Conservation (phyloP, 2,329 filamentous ascomycete genomes). For the Apiospora aurea region DNA sequence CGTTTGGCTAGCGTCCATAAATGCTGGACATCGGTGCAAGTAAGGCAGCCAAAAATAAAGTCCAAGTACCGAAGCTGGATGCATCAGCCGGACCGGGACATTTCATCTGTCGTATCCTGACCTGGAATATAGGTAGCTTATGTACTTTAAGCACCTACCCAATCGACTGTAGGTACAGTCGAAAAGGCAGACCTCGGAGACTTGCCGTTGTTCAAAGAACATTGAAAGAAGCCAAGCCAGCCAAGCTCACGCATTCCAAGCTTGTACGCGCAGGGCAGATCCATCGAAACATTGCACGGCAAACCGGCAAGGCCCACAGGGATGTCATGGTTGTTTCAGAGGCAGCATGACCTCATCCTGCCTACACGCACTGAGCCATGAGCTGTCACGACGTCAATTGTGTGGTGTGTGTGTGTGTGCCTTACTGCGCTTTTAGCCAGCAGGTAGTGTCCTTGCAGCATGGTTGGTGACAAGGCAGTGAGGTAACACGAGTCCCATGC, state of each 20-base stretch:
- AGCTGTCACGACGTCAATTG: slow-evolving; percentile 20
- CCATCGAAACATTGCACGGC: slow-evolving; percentile 19
- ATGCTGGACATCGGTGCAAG: neutral
- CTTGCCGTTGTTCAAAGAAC: neutral
- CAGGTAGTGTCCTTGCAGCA: neutral
- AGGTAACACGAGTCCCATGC: neutral
- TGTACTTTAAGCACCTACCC: neutral
- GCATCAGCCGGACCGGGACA: neutral
- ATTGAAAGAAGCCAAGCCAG: neutral
- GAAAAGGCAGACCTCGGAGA: neutral
- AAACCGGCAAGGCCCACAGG: slow-evolving; percentile 21
- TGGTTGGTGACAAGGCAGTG: neutral
- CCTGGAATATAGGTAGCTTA: neutral
- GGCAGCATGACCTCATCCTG: slow-evolving; percentile 22
- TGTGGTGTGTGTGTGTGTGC: neutral
- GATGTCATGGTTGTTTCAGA: slow-evolving; percentile 23
- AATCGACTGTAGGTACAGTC: no score
- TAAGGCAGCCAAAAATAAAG: neutral
- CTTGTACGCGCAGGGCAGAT: neutral
- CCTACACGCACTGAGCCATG: neutral
- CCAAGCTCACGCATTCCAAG: slow-evolving; percentile 5
- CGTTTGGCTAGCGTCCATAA: neutral
- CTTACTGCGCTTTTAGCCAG: neutral
- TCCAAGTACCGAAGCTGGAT: neutral
- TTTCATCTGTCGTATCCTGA: neutral